Evolutionary conservation across 2,329 filamentous ascomycete genomes (phyloP), one percentile per base, ranked within the genome.

Genomic region (Penicillium sp.): DNA sequence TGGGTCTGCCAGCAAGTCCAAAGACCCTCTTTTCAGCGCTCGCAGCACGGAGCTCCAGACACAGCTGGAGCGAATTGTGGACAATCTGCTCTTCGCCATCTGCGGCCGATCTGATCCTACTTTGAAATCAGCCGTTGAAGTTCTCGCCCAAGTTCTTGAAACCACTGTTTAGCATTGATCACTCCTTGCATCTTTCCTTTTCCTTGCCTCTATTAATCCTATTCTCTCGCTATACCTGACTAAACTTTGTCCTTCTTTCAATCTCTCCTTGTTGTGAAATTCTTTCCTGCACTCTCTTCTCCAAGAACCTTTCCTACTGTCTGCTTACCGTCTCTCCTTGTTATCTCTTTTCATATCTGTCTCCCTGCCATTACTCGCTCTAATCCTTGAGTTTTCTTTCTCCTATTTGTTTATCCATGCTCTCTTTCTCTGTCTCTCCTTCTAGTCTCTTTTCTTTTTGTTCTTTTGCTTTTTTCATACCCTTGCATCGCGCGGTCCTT

Each of bases 101-200:
- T 70, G 69, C n/a, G 73, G 74, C 10, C 67, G 68, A 43, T 64
- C 69, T 2, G 73, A 76, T 31, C 69, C 69, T 41, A 73, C 65
- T 1, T 52, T 76, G n/a, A 76, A 74, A 62, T 67, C 73, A 2
- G 70, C 74, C 17, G 66, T 76, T 15, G 66, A 71, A 37, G 73
- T 75, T 21, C 59, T 77, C n/a, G 69, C 67, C 6, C 71, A 76
- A 57, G 72, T 76, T 10, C 71, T 77, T 19, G 74, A 76, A 59
- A 63, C 63, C 13, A 73, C 72, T 38, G 62, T 65, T 31, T 65
- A 61, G 40, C 40, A 47, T 52, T 56, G 47, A 50, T 23, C 31
- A 29, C 53, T 50, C 45, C 21, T 56, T 58, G 31, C 5, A 25
- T 54, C n/a, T 4, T 6, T 35, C 31, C 41, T 58, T 58, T 54